A percentile compares a stretch with the other conserved stretches of the same genome.
These are phyloP conservation scores for Alloteropsis semialata DNA, from an alignment of 176 grass and related monocot species.

Conservation along the genomic window DNA sequence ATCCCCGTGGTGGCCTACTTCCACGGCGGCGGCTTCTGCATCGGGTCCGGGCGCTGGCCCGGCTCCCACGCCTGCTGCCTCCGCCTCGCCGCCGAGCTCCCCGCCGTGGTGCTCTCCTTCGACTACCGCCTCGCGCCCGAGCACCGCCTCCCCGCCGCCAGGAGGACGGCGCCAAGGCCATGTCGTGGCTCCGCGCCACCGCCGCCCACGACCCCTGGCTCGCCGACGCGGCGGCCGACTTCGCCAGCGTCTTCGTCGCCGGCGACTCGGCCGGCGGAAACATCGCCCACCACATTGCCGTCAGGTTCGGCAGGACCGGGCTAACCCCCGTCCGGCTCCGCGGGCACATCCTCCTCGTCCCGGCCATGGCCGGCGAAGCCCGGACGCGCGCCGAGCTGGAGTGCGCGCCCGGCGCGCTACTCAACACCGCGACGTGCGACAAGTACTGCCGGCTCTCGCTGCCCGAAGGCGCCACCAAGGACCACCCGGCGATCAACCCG, in stretches of 20 bases:
- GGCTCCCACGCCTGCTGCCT: constrained; percentile 34
- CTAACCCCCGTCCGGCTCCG: constrained; percentile 29
- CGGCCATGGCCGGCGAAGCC: constrained; percentile 26
- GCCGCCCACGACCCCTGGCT: constrained; percentile 43
- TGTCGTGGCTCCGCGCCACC: constrained; percentile 27
- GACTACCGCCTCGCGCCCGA: constrained; percentile 60
- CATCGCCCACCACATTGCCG: constrained; percentile 50
- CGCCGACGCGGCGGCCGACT: constrained; percentile 38
- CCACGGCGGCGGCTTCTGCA: constrained; percentile 53
- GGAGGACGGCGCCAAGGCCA: constrained; percentile 34
- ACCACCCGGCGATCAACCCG: constrained; percentile 31
- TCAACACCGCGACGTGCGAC: constrained; percentile 23
- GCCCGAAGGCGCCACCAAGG: constrained; percentile 1
- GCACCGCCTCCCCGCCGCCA: constrained; percentile 43
- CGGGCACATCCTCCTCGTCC: constrained; percentile 26
- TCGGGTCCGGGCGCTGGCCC: constrained; percentile 38
- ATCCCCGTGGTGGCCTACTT: constrained; percentile 42
- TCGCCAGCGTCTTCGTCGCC: constrained; percentile 39
- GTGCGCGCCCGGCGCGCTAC: constrained; percentile 16
- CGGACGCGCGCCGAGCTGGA: constrained; percentile 41
- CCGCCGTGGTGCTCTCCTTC: constrained; percentile 12
- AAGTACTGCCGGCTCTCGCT: constrained; percentile 27
- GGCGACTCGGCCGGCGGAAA: constrained; percentile 58
- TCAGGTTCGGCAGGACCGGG: not conserved
- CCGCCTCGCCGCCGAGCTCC: constrained; percentile 42